Evolutionary conservation across 1,139 yeast species (phyloP), one percentile per base, ranked within the genome.

Genomic region (Maudiozyma humilis): DNA sequence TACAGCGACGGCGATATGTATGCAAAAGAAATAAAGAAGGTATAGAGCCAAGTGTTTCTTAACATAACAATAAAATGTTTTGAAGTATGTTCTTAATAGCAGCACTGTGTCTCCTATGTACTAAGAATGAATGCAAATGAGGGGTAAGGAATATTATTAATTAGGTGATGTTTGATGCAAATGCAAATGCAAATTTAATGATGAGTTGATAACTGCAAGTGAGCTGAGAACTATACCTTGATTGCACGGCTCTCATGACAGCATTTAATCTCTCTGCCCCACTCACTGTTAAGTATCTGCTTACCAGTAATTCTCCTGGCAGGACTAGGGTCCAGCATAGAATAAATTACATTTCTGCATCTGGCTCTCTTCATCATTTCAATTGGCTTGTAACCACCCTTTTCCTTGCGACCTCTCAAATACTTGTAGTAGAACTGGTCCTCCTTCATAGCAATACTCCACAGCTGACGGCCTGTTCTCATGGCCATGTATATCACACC

Each of bases 401-500:
- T 79, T 47, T 82, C 82, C 60, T 83, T 86, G 47, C 97, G 71
- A 48, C 84, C 86, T 42, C 72, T 71, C 45, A 89, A 66, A 58
- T 89, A 91, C 53, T 75, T 80, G 39, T 71, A 68, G 63, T 80
- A 89, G 60, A 84, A 86, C 53, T 82, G 93, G 62, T 91, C 97
- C 44, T 79, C 86, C 39, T 71, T 74, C 50, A 77, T 78, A 2
- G 97, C 96, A 47, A 80, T 69, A 55, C 83, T 81, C 98, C 98
- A 91, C 46, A 91, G 67, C 57, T 89, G 95, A 45, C 95, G 73
- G 1, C 97, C 98, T 0, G 96, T 86, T 59, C 97, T 74, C 97
- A 91, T 89, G 8, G 96, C 96, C 96, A 91, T 88, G 64, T 89
- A 91, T 38, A 91, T 86, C 17, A 91, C 93, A 42, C 97, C 98